These are phyloP conservation scores for Crithidia fasciculata DNA, from an alignment of 208 protist genomes.

Conservation along the genomic window DNA sequence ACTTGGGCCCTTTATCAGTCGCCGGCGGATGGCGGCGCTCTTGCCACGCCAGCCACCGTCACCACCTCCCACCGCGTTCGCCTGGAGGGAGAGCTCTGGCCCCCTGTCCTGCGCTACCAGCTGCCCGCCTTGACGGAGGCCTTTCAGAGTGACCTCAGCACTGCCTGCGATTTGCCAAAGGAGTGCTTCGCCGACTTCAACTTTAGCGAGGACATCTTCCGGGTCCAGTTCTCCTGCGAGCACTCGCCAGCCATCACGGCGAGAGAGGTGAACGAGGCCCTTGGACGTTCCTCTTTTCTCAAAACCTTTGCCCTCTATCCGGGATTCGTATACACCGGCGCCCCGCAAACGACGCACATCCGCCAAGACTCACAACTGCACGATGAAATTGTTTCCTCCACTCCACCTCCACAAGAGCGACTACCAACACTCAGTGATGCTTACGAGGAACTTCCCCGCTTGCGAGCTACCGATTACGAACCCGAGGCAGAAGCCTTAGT, in stretches of 20 bases:
- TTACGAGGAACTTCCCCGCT: not conserved
- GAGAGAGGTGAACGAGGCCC: constrained; percentile 8
- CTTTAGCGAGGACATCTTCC: constrained; percentile 31
- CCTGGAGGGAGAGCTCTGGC: constrained; percentile 44
- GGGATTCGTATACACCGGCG: constrained; percentile 3
- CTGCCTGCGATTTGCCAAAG: constrained; percentile 14
- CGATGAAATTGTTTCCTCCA: not conserved
- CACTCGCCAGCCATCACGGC: constrained; percentile 15
- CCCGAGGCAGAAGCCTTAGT: not conserved
- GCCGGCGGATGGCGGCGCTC: not conserved
- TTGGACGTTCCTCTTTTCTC: constrained; percentile 18
- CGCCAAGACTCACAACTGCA: not conserved
- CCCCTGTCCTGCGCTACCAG: constrained; percentile 28
- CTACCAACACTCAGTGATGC: not conserved
- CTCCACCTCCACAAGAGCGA: not conserved
- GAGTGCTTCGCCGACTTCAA: constrained; percentile 28
- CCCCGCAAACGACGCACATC: not conserved
- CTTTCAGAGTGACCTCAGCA: constrained; percentile 37
- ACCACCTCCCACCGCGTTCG: constrained; percentile 40
- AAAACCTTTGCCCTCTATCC: constrained; percentile 37
- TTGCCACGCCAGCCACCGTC: not conserved
- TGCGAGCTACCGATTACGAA: not conserved
- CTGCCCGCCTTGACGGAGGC: constrained; percentile 37
- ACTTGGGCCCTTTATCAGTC: constrained; percentile 23
- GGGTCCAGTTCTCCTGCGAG: constrained; percentile 27